Conservation (phyloP, 2,329 filamentous ascomycete species). For the Esteya vermicola region DNA sequence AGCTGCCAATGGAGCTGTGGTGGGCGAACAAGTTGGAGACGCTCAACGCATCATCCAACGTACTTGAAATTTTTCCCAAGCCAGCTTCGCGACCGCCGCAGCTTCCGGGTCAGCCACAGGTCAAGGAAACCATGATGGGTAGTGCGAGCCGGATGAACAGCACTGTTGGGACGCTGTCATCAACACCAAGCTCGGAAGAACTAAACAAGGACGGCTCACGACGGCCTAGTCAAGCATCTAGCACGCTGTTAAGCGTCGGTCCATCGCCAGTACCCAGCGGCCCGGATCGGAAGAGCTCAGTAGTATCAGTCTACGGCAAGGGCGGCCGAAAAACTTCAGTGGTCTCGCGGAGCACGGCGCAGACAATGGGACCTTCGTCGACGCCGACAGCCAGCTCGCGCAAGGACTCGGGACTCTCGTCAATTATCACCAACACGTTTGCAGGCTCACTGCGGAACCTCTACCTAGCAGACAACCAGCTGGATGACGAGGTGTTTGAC, state of each 20-base stretch:
- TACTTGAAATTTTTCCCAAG: slow-evolving; percentile 82
- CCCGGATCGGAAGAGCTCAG: slow-evolving; percentile 63
- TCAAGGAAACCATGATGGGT: slow-evolving; percentile 18
- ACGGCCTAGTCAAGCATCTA: slow-evolving; percentile 74
- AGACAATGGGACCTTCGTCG: slow-evolving; percentile 31
- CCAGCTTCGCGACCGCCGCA: slow-evolving; percentile 58
- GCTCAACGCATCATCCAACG: slow-evolving; percentile 89
- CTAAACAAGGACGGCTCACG: slow-evolving; percentile 43
- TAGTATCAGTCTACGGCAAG: slow-evolving; percentile 67
- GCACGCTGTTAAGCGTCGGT: slow-evolving; percentile 59
- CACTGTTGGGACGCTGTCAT: slow-evolving; percentile 28
- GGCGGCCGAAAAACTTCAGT: slow-evolving; percentile 76
- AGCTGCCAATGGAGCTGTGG: slow-evolving; percentile 89
- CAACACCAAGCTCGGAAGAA: slow-evolving; percentile 65
- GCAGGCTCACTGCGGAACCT: slow-evolving; percentile 71
- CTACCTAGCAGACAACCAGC: slow-evolving; percentile 81
- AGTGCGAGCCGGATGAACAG: slow-evolving; percentile 24
- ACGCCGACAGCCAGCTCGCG: slow-evolving; percentile 41
- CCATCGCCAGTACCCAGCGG: slow-evolving; percentile 51
- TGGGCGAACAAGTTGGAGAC: slow-evolving; percentile 82
- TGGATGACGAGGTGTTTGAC: slow-evolving; percentile 91
- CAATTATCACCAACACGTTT: slow-evolving; percentile 72
- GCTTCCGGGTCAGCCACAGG: slow-evolving; percentile 28
- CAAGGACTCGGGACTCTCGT: slow-evolving; percentile 82
- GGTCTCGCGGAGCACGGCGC: slow-evolving; percentile 47